A percentile compares a stretch with the other conserved stretches of the same genome.
These are phyloP conservation scores for Xylaria sp. DNA, from an alignment of 2,329 filamentous ascomycete species.

Conservation along the genomic window DNA sequence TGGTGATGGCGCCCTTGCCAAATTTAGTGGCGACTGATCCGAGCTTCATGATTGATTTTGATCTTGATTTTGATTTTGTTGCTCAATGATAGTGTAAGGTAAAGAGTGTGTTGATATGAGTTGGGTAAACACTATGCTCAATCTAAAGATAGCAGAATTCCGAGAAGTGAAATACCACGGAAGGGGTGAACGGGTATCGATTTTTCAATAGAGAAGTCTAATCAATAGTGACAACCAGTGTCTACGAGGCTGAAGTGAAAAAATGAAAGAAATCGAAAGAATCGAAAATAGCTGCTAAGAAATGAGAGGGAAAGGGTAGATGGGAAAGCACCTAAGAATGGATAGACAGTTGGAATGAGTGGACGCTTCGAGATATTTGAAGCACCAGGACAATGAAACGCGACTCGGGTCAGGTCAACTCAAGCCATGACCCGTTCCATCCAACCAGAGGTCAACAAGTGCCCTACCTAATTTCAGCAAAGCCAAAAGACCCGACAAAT, in stretches of 20 bases:
- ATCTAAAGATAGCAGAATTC: not conserved
- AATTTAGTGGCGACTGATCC: slow-evolving; percentile 41
- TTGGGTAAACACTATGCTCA: not conserved
- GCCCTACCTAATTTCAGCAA: slow-evolving; percentile 10
- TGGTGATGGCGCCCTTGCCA: slow-evolving; percentile 57
- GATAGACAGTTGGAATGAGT: slow-evolving; percentile 5
- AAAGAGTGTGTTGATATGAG: not conserved
- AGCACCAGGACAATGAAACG: slow-evolving; percentile 34
- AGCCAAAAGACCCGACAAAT: slow-evolving; percentile 16
- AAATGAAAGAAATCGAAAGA: slow-evolving; percentile 15
- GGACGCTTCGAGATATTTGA: slow-evolving; percentile 34
- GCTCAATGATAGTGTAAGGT: slow-evolving; percentile 3
- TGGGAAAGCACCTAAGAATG: slow-evolving; percentile 2
- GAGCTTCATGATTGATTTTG: slow-evolving; percentile 36
- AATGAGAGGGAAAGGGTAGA: slow-evolving; percentile 13
- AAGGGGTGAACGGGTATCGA: slow-evolving; percentile 15
- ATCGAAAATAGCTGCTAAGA: not conserved
- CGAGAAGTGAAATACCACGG: slow-evolving; percentile 3
- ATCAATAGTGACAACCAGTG: slow-evolving; percentile 34
- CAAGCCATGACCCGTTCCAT: not conserved
- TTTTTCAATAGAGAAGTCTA: slow-evolving; percentile 20
- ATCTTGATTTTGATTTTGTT: slow-evolving; percentile 6
- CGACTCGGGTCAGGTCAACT: not conserved
- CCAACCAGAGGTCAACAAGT: not conserved
- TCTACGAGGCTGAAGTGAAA: slow-evolving; percentile 22